A percentile compares a stretch with the other conserved stretches of the same genome.
Evolutionary conservation across 129 eudicot species (phyloP).

Genomic region (Kitagawia praeruptora): DNA sequence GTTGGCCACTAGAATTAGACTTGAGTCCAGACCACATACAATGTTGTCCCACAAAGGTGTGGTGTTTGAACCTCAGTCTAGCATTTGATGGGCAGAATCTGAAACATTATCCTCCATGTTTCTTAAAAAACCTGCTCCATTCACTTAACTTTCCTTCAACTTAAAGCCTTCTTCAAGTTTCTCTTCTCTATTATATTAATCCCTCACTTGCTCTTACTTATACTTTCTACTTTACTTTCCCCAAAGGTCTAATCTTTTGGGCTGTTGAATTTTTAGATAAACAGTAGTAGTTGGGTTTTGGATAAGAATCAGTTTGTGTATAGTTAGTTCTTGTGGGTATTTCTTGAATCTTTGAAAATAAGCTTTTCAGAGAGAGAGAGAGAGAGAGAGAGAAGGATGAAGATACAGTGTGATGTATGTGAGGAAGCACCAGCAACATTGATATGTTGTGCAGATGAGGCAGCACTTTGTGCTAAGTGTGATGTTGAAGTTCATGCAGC

Average conservation of each 20-base stretch:
- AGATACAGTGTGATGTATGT: slow-evolving; percentile 99
- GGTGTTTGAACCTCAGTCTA: neutral
- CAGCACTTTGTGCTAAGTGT: slow-evolving; percentile 84
- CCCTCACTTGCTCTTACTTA: neutral
- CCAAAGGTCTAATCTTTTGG: neutral
- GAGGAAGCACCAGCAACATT: slow-evolving; percentile 89
- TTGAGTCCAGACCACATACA: neutral
- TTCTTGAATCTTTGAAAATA: slow-evolving; percentile 1
- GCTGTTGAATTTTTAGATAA: neutral
- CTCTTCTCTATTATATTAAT: neutral
- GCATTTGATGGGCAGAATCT: slow-evolving; percentile 2
- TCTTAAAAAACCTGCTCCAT: neutral
- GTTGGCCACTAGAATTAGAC: neutral
- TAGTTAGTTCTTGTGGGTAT: slow-evolving; percentile 5
- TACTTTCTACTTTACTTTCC: neutral
- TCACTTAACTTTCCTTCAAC: neutral
- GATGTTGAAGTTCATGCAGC: slow-evolving; percentile 92
- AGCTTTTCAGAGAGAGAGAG: neutral
- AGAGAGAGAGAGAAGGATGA: slow-evolving; percentile 27
- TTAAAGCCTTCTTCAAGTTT: neutral
- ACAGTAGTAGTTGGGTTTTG: too few species aligned
- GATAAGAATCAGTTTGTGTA: neutral
- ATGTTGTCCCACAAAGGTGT: neutral
- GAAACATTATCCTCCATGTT: neutral
- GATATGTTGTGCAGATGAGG: slow-evolving; percentile 98